A percentile compares a stretch with the other conserved stretches of the same genome.
Conservation (phyloP, 257 asterid species). For the Misopates orontium region DNA sequence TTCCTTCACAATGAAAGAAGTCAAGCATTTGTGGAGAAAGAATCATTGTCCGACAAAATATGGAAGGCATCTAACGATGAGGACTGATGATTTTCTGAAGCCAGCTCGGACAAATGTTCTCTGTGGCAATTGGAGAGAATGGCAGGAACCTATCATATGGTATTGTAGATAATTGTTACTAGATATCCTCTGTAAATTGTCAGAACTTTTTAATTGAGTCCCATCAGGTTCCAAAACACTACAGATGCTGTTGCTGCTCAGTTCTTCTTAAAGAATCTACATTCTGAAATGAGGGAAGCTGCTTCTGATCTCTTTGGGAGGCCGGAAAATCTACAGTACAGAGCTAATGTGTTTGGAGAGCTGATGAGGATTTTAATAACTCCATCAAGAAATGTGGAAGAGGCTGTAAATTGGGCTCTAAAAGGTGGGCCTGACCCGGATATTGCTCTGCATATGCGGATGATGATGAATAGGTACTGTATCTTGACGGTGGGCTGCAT, state of each 20-base stretch:
- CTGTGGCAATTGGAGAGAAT: conserved; percentile 85
- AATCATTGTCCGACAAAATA: conserved; percentile 75
- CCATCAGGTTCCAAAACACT: conserved; percentile 86
- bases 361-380: conserved; percentile 80
- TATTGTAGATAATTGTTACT: conserved; percentile 31
- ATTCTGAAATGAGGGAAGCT: conserved; percentile 71
- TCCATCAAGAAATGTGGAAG: conserved; percentile 69
- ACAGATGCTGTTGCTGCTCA: conserved; percentile 98
- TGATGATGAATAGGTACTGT: conserved; percentile 90
- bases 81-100: conserved; percentile 93
- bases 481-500: conserved; percentile 12
- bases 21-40: conserved; percentile 92
- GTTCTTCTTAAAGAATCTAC: conserved; percentile 84
- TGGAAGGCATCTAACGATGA: conserved; percentile 73
- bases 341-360: conserved; percentile 96
- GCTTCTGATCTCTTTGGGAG: conserved; percentile 78
- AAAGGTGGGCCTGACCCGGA: conserved; percentile 75
- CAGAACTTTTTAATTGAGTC: conserved; percentile 19
- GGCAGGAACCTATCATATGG: conserved; percentile 96
- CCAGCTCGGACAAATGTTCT: conserved; percentile 73
- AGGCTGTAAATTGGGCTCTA: conserved; percentile 77
- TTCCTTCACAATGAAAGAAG: conserved; percentile 77
- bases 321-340: conserved; percentile 64
- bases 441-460: conserved; percentile 91
- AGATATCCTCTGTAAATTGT: conserved; percentile 9